Evolutionary conservation across 78 protist genomes (phyloP), one percentile per base, ranked within the genome.

Genomic region (Dictyostelium brefeldianum): DNA sequence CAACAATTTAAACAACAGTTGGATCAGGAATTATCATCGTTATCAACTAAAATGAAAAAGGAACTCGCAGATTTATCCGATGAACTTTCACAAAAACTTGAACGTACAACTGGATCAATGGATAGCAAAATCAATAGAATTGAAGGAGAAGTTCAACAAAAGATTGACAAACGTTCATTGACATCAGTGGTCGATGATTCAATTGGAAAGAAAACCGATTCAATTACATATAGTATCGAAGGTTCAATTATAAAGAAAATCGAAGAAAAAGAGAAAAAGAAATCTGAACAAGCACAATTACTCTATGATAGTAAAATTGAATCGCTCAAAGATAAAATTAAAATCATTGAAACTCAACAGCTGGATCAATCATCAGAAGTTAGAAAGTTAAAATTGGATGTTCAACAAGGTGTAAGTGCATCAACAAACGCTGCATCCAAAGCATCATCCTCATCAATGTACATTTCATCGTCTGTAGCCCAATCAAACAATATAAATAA

Each of bases 341-440:
- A 85, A 51, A 48, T 80, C 17, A 48, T 87, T 64, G 93, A 87
- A 77, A 31, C 78, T 9, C 75, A 74, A 25, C 81, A 67, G 25
- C 12, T 87, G 57, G 93, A 87, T n/a, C 22, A 47, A 1, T n/a
- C 65, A 10, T 50, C 74, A 46, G 93, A 87, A 29, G 57, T 87
- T 48, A 56, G 93, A 74, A 87, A 87, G 43, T 12, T 87, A 1
- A 87, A 87, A 64, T 51, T 87, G 14, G 83, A 77, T n/a, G 43
- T 36, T 36, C 43, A 36, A 2, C 43, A 36, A 36, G 22, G 46
- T n/a, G 46, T 20, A 29, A 56, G 83, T 47, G 62, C 54, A 51
- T 53, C 48, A 12, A 15, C 59, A 18, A 47, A 51, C 17, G 25
- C 64, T 7, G 17, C 82, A 31, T 18, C 29, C 3, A 36, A 18